Evolutionary conservation across 2,329 filamentous ascomycete species (phyloP).

Genomic region (Cladobotryum mycophilum): DNA sequence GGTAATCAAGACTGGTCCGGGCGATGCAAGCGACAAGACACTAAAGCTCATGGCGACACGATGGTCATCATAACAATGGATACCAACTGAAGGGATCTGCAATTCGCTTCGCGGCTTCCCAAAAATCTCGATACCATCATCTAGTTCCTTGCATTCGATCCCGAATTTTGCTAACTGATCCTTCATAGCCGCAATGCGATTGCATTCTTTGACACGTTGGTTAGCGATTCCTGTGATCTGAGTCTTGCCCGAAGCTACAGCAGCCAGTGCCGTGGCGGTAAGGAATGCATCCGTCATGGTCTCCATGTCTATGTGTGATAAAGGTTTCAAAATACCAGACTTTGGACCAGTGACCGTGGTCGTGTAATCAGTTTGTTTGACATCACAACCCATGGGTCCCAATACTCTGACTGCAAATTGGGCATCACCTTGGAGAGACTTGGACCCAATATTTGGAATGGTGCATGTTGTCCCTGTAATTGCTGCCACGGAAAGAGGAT

Average conservation of each 20-base stretch:
- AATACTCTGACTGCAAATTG: slow-evolving; percentile 88
- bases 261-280: slow-evolving; percentile 86
- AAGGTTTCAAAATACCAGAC: slow-evolving; percentile 63
- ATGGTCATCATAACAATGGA: slow-evolving; percentile 96
- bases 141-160: slow-evolving; percentile 76
- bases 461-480: slow-evolving; percentile 95
- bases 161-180: slow-evolving; percentile 92
- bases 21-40: slow-evolving; percentile 69
- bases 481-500: slow-evolving; percentile 87
- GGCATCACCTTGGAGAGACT: slow-evolving; percentile 89
- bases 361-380: slow-evolving; percentile 75
- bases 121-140: slow-evolving; percentile 81
- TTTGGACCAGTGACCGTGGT: slow-evolving; percentile 91
- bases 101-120: slow-evolving; percentile 46
- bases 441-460: slow-evolving; percentile 89
- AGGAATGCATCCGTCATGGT: slow-evolving; percentile 99
- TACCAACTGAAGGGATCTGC: slow-evolving; percentile 52
- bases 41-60: slow-evolving; percentile 98
- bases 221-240: slow-evolving; percentile 93
- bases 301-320: slow-evolving; percentile 92
- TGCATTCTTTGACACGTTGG: slow-evolving; percentile 96
- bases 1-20: slow-evolving; percentile 66
- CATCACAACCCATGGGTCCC: slow-evolving; percentile 85
- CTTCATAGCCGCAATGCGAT: slow-evolving; percentile 92
- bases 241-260: slow-evolving; percentile 77